These are phyloP conservation scores for Moricandia arvensis DNA, from an alignment of 345 rosid genomes.

Conservation along the genomic window DNA sequence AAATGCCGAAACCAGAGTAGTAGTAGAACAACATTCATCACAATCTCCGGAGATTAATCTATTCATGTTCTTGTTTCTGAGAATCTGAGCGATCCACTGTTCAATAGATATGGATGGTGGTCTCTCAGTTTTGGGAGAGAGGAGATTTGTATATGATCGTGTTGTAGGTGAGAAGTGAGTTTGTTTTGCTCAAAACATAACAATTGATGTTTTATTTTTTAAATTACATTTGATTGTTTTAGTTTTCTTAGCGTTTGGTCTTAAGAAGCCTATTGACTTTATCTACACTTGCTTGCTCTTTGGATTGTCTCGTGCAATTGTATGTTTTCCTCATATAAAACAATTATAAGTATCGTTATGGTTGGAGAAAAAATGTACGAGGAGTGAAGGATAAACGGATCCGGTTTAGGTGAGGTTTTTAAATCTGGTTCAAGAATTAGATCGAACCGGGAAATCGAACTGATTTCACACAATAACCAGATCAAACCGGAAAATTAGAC, in stretches of 20 bases:
- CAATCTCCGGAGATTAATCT: conserved; percentile 24
- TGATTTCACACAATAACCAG: neutral
- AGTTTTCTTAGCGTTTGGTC: conserved; percentile 15
- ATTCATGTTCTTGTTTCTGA: conserved; percentile 12
- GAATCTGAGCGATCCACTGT: conserved; percentile 20
- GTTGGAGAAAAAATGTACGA: neutral
- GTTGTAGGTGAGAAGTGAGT: conserved; percentile 17
- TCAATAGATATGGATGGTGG: conserved; percentile 19
- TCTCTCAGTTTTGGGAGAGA: conserved; percentile 25
- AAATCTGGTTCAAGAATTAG: neutral
- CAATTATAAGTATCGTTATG: neutral
- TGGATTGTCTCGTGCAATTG: too few species aligned
- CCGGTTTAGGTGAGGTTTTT: neutral
- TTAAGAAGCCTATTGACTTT: neutral
- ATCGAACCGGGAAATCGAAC: neutral
- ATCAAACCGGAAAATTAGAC: neutral
- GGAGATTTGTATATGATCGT: conserved; percentile 30
- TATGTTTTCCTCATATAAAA: too few species aligned
- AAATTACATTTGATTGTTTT: conserved; percentile 4
- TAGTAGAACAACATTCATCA: conserved; percentile 15
- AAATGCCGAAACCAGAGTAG: conserved; percentile 57
- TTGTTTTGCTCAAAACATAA: conserved; percentile 3
- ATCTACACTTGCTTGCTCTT: neutral
- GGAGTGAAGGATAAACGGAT: neutral
- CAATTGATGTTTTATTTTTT: conserved; percentile 1